phyloP scores from a whole-genome alignment of 176 grass and related monocot genomes.

The Avena insularis region DNA sequence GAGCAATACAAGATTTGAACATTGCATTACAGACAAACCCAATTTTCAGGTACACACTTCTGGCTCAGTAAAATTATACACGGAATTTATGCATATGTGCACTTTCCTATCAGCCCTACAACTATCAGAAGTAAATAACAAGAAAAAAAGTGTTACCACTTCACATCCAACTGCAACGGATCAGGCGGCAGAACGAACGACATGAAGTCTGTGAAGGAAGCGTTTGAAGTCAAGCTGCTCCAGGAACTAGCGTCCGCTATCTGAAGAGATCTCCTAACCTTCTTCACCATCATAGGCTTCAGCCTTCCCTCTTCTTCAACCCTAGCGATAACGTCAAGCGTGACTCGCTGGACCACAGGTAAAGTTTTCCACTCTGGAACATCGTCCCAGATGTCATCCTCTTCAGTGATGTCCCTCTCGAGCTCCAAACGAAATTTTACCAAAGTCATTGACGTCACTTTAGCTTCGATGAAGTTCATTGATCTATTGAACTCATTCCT shows the following conservation, averaged over 20 bases:
- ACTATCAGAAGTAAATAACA: slow-evolving; percentile 28
- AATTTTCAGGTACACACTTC: slow-evolving; percentile 24
- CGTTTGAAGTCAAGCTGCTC: slow-evolving; percentile 80
- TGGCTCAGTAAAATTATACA: slow-evolving; percentile 49
- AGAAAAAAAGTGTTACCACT: slow-evolving; percentile 62
- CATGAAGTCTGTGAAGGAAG: slow-evolving; percentile 84
- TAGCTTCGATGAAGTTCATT: slow-evolving; percentile 68
- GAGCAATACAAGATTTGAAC: slow-evolving; percentile 39
- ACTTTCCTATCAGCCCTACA: slow-evolving; percentile 44
- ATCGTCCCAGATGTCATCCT: slow-evolving; percentile 57
- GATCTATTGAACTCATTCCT: slow-evolving; percentile 44
- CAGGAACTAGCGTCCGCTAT: slow-evolving; percentile 64
- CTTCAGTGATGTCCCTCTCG: slow-evolving; percentile 67
- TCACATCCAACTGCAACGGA: slow-evolving; percentile 74
- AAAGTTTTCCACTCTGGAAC: slow-evolving; percentile 77
- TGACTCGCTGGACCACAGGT: slow-evolving; percentile 52
- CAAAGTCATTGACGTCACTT: slow-evolving; percentile 53
- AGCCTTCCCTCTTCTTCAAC: slow-evolving; percentile 64
- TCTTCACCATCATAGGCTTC: slow-evolving; percentile 72
- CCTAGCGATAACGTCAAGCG: slow-evolving; percentile 67
- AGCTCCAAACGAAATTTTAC: slow-evolving; percentile 80
- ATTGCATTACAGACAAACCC: slow-evolving; percentile 28
- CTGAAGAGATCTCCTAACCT: slow-evolving; percentile 52
- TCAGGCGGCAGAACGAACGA: slow-evolving; percentile 78
- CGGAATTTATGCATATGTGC: slow-evolving; percentile 40